Evolutionary conservation across 345 rosid species (phyloP), one percentile per base, ranked within the genome.

Genomic region (Excoecaria cochinchinensis): DNA sequence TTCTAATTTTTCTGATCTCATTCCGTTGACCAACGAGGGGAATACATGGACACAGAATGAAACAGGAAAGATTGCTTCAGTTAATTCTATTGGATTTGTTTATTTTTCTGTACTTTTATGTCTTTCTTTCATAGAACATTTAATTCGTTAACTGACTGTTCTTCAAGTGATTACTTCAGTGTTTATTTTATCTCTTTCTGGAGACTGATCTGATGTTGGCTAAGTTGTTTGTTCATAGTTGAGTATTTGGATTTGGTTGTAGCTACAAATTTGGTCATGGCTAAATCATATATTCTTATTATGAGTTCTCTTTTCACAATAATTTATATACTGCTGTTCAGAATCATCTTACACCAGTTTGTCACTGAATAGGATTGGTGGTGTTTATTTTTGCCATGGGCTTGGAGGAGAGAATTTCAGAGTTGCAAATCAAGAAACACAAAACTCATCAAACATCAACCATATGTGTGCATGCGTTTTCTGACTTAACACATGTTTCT

Each of bases 401-500:
- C 58, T 73, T 82, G 77, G 83, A 77, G 72, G 86, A 85, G 79
- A 74, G 65, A 74, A 83, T 61, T 70, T 53, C 69, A n/a, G 80
- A 42, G 64, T 59, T 39, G n/a, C 76, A 40, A 15, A 70, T 36
- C 56, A 71, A 76, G 7, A 53, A 81, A 58, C 73, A 70, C 12
- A 56, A 66, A 70, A 24, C 42, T 72, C 66, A 25, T 69, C 76
- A 39, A 77, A 66, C 63, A 22, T 57, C 82, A 79, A 83, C 88
- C 36, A 46, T 90, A 16, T 82, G 81, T 66, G 69, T 82, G 24
- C 98, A 93, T 81, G 60, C 90, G 6, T 89, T 86, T 67, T 85
- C 89, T 25, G 88, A 93, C 83, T 80, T 93, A 38, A 86, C 88
- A 25, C n/a, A 81, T 76, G 82, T 85, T 42, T 89, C 97, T 59